A percentile compares a stretch with the other conserved stretches of the same genome.
These are phyloP conservation scores for Saccharomycopsis sp. DNA, from an alignment of 805 yeast genomes.

Conservation along the genomic window DNA sequence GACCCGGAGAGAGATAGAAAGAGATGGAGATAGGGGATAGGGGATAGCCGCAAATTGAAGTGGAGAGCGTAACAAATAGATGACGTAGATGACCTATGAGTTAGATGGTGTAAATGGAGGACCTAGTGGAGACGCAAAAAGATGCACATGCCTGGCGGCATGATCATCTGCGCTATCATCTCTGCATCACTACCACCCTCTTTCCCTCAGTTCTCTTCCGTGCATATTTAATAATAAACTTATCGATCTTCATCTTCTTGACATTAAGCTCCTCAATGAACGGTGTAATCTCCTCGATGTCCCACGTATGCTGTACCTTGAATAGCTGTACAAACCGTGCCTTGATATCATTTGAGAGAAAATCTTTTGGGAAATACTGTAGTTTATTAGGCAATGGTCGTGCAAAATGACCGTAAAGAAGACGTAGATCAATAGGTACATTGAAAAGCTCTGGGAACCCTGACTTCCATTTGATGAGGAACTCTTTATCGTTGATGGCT, in stretches of 20 bases:
- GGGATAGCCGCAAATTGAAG: too few relatives aligned
- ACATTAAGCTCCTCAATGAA: slow-evolving; percentile 49
- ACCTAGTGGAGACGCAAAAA: too few relatives aligned
- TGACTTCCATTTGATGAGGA: slow-evolving; percentile 57
- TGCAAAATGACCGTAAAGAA: slow-evolving; percentile 50
- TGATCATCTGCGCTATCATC: too few relatives aligned
- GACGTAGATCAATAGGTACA: slow-evolving; percentile 47
- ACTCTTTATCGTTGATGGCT: slow-evolving; percentile 39
- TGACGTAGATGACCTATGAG: too few relatives aligned
- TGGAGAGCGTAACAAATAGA: too few relatives aligned
- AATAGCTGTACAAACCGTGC: slow-evolving; percentile 49
- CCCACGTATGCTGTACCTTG: slow-evolving; percentile 52
- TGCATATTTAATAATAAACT: slow-evolving; percentile 57
- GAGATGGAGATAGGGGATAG: too few relatives aligned
- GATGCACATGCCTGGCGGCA: too few relatives aligned
- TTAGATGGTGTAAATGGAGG: too few relatives aligned
- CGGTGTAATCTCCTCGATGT: slow-evolving; percentile 54
- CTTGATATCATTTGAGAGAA: slow-evolving; percentile 43
- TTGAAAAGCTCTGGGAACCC: slow-evolving; percentile 57
- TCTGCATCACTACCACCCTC: slow-evolving; percentile 31
- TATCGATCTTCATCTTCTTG: slow-evolving; percentile 48
- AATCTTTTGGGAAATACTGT: slow-evolving; percentile 44
- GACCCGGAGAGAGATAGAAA: too few relatives aligned
- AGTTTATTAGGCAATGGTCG: slow-evolving; percentile 41
- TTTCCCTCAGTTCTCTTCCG: slow-evolving; percentile 43